phyloP scores from a whole-genome alignment of 352 stramenopile species.

The Pilasporangium apinafurcum region DNA sequence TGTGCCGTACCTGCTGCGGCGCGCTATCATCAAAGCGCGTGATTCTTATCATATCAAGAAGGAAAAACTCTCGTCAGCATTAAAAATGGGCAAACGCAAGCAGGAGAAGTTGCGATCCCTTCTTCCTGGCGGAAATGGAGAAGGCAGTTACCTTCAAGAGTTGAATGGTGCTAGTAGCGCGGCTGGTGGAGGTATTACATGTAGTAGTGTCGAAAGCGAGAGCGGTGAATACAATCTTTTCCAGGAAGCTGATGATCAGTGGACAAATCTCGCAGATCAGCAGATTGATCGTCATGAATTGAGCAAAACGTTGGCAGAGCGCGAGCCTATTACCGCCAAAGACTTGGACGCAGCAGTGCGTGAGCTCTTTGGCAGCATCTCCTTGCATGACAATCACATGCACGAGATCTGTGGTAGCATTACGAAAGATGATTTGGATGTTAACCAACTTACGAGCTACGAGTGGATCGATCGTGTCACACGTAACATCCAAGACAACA shows the following conservation, averaged over 20 bases:
- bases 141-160: neutral
- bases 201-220: neutral
- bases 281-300: conserved; percentile 25
- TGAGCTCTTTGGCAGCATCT: conserved; percentile 30
- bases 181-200: too few species aligned
- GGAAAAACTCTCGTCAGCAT: conserved; percentile 23
- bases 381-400: conserved; percentile 49
- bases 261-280: conserved; percentile 21
- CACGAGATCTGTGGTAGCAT: conserved; percentile 33
- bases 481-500: conserved; percentile 25
- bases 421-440: conserved; percentile 27
- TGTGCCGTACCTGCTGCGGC: conserved; percentile 41
- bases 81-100: conserved; percentile 12
- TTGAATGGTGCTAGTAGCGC: neutral
- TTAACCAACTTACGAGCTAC: conserved; percentile 44
- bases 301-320: conserved; percentile 23
- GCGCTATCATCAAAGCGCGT: conserved; percentile 31
- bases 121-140: neutral
- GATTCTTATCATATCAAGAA: conserved; percentile 54
- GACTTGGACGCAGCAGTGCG: conserved; percentile 26
- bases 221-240: conserved; percentile 10
- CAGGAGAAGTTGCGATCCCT: neutral
- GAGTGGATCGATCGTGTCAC: conserved; percentile 51
- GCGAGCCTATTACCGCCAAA: conserved; percentile 23
- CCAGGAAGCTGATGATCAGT: conserved; percentile 14